phyloP scores from a whole-genome alignment of 345 rosid genomes.

The Hibiscus mutabilis region DNA sequence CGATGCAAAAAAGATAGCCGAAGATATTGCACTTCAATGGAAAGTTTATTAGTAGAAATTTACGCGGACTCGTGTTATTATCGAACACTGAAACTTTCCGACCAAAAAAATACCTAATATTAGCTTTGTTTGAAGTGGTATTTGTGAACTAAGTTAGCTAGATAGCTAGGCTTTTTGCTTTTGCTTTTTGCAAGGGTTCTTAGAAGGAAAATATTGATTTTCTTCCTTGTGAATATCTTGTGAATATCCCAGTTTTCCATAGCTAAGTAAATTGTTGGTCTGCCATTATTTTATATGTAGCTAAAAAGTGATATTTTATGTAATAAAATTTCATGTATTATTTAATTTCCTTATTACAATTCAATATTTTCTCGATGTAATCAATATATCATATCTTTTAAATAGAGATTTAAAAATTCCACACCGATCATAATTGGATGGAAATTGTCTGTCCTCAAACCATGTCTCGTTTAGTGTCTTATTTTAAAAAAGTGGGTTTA shows the following conservation, averaged over 20 bases:
- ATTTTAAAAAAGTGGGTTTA: too few relatives aligned
- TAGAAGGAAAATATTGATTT: neutral
- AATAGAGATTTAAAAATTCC: neutral
- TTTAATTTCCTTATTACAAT: neutral
- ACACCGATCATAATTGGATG: neutral
- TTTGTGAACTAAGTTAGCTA: constrained; percentile 1
- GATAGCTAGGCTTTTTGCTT: too few relatives aligned
- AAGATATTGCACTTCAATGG: constrained; percentile 46
- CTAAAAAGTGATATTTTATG: neutral
- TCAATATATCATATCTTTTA: neutral
- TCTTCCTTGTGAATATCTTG: constrained; percentile 14
- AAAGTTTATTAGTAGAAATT: constrained; percentile 7
- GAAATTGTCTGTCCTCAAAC: too few relatives aligned
- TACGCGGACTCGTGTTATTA: too few relatives aligned
- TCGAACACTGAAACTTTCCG: too few relatives aligned
- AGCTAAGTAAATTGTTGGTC: constrained; percentile 2
- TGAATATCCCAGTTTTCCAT: constrained; percentile 4
- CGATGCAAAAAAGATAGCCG: constrained; percentile 60
- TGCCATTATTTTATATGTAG: neutral
- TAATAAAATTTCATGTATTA: neutral
- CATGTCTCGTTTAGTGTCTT: too few relatives aligned
- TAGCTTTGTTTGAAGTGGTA: neutral
- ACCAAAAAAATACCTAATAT: neutral
- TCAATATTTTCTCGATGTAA: too few relatives aligned
- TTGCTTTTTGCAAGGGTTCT: neutral